phyloP scores from a whole-genome alignment of 2,329 filamentous ascomycete species.

The Colletotrichum scovillei region DNA sequence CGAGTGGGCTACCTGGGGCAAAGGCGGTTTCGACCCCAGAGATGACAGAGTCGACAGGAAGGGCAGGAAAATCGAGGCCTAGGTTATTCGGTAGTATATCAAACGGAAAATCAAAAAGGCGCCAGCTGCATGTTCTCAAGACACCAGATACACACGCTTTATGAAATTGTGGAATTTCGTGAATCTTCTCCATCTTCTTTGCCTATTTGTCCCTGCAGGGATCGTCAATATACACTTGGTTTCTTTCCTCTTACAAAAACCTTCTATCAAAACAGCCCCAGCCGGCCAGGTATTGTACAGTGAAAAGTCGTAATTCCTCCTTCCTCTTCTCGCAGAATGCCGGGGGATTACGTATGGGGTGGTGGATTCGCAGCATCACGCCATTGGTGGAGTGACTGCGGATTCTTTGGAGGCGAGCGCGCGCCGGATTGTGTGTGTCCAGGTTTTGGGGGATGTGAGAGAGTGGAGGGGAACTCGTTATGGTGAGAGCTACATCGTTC shows the following conservation, averaged over 20 bases:
- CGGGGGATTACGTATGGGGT: conserved; percentile 25
- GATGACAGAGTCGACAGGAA: conserved; percentile 91
- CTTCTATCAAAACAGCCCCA: conserved; percentile 50
- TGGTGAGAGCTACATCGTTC: conserved; percentile 3
- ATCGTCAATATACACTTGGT: conserved; percentile 35
- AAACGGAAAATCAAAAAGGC: not conserved
- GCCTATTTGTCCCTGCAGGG: conserved; percentile 29
- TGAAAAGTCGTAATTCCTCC: conserved; percentile 38
- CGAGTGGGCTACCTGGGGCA: conserved; percentile 95
- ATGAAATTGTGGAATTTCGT: conserved; percentile 13
- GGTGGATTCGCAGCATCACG: conserved; percentile 12
- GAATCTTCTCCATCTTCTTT: conserved; percentile 17
- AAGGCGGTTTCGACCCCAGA: conserved; percentile 92
- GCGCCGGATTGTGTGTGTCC: not conserved
- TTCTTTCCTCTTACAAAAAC: conserved; percentile 50
- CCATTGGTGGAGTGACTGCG: conserved; percentile 17
- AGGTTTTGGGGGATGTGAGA: not conserved
- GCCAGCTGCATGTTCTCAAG: not conserved
- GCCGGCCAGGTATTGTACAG: conserved; percentile 55
- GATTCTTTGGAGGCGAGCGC: conserved; percentile 16
- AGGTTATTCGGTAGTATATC: conserved; percentile 35
- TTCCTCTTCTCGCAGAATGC: conserved; percentile 21
- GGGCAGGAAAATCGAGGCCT: conserved; percentile 71
- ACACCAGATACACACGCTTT: not conserved
- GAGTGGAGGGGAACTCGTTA: conserved; percentile 21